Base-by-base conservation (phyloP, 352 stramenopile species). In the Phytophthora pisi region DNA sequence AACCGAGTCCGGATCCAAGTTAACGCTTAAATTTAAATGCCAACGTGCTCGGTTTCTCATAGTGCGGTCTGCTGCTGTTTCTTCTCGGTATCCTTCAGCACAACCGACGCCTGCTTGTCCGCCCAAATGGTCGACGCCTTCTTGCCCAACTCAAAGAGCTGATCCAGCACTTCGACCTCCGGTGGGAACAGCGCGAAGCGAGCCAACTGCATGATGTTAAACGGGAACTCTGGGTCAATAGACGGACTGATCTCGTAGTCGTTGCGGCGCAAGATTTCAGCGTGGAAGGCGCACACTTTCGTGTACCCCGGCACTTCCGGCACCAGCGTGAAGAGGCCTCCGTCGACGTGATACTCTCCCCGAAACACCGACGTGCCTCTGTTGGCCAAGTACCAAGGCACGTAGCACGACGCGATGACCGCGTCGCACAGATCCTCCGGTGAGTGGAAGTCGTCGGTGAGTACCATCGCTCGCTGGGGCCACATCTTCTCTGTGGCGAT, bases 211-310 rank as follows among this genome's bases (percentile, higher is more conserved):
- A 81, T 69, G 51, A 92, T 78, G 7, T 61, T 68, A 53, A 77
- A 88, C 8, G 86, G 82, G 57, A 93, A 93, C 0, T 79, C 49
- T 1, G 69, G 56, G 43, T 92, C 79, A 18, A 92, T 66, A 15
- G 79, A 88, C 43, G 88, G 88, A 64, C 82, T 91, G 60, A 95
- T 92, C 46, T 89, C 82, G 61, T 93, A 92, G 72, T 91, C 85
- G 3, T 58, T 46, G 7, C 82, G 78, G 31, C 82, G 72, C 38
- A 95, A 50, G n/a, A 81, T 26, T 13, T 80, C 61, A 36, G 69
- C 70, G 20, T 81, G 88, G 65, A 95, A 92, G 26, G 74, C 83
- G 57, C 85, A 94, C 10, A 93, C 82, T 20, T 83, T 84, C 8
- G 89, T 76, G 61, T 91, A 89, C 24, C 81, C 81, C 0, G 79